Evolutionary conservation across 352 stramenopile species (phyloP), one percentile per base, ranked within the genome.

Genomic region (Pythium grandisporangium): DNA sequence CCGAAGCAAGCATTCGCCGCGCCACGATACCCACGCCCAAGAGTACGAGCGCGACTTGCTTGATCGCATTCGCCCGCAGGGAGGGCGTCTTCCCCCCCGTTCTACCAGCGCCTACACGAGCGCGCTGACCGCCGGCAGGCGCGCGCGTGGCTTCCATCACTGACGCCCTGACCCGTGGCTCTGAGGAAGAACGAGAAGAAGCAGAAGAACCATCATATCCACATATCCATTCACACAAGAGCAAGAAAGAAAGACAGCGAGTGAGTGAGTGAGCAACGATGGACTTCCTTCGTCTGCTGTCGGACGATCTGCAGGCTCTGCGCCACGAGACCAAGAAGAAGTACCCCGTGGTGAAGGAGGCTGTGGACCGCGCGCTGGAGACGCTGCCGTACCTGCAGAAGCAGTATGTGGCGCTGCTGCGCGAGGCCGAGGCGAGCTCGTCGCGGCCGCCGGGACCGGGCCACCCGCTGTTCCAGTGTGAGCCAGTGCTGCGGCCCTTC

Each of bases 401-500:
- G 54, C 71, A 95, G 62, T 99, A 98, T 58, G 95, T 47, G 65
- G 74, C 61, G 64, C 82, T 62, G 61, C 84, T 71, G 61, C 93
- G 65, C 49, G 65, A 75, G 19, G 66, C 88, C 46, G 62, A 59
- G 22, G 65, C 76, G n/a, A n/a, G n/a, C n/a, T n/a, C n/a, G n/a
- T n/a, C n/a, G n/a, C n/a, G n/a, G n/a, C n/a, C n/a, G n/a, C 88
- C 83, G 7, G 88, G 95, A 26, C 90, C 89, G 0, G 91, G 87
- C 19, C 94, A 96, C 30, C 58, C 73, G 25, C 53, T 97, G 6
- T 97, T 98, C 60, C 89, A 94, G 64, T 94, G 79, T 46, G 91
- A 97, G 57, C 93, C 95, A 53, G 70, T 99, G 27, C 61, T 99
- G 42, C 84, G 93, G 50, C 96, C 96, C 0, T 99, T 99, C 58